Evolutionary conservation across 2,329 filamentous ascomycete species (phyloP), one percentile per base, ranked within the genome.

Genomic region (Ophioceras dolichostomum): DNA sequence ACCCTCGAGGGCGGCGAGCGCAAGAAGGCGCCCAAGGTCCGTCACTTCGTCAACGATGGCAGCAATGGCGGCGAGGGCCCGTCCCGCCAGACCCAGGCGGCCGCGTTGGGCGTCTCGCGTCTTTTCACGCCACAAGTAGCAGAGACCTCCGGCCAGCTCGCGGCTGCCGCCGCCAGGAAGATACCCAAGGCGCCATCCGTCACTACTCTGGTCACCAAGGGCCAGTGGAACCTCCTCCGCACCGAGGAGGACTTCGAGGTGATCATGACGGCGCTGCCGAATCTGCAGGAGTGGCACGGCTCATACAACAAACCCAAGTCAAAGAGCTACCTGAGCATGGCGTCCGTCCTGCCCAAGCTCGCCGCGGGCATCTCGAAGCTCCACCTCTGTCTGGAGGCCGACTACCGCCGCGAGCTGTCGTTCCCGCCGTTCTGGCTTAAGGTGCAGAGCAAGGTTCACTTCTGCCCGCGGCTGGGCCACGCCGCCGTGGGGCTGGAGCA

Each of bases 1-100:
- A 86, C 81, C 0, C 62, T 86, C 13, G 80, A 86, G 54, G 82
- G 80, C n/a, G 81, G 82, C 4, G 79, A 86, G 52, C 73, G 80
- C 44, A 82, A 80, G 52, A 84, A 83, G 54, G 77, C 81, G 3
- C 80, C 80, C 5, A 75, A 76, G 55, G 76, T 86, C 34, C 58
- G 57, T 32, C 68, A 76, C 42, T 78, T 76, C 50, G 54, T 64
- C 26, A 41, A 12, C n/a, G n/a, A n/a, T n/a, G n/a, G n/a, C n/a
- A 32, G 37, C 12, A 41, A 40, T 14, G 39, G n/a, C 18, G 14
- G 27, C 24, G 19, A 4, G 26, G 20, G 13, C 8, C 22, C 22
- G 7, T 7, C 22, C 22, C n/a, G n/a, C n/a, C n/a, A n/a, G n/a
- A n/a, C n/a, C n/a, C n/a, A n/a, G n/a, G n/a, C n/a, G n/a, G n/a